Evolutionary conservation across 1,139 yeast species (phyloP), one percentile per base, ranked within the genome.

Genomic region (Lodderomyces parapsilosis): DNA sequence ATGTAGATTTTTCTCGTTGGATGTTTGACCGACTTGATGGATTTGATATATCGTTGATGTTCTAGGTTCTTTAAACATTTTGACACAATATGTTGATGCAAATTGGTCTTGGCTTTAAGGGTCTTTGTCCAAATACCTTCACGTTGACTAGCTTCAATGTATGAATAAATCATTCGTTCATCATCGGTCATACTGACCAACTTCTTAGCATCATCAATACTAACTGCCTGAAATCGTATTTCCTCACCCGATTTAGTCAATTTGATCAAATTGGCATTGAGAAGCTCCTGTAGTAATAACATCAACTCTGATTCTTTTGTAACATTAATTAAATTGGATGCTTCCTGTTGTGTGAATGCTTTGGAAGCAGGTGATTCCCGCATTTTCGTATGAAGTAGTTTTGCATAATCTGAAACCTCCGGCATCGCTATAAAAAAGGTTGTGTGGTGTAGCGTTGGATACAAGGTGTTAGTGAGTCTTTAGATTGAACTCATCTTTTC

Each of bases 41-140:
- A 79, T 60, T 93, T 94, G 62, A 94, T 90, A 60, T 82, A 84
- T 42, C 96, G 76, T 60, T 89, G 96, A 38, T 78, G 71, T 57
- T 93, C 99, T 52, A 93, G 69, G 18, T 85, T 71, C 59, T 93
- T 93, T 56, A 93, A 71, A 56, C 96, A 89, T 57, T 96, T 76
- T 39, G 80, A 77, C 14, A 94, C 96, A 14, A 94, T 87, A 57
- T 89, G 95, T 58, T 90, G 96, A 62, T 94, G 99, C 52, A 93
- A 68, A 57, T 93, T 93, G 18, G 98, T 88, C 57, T 86, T 84
- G 15, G 94, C 89, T 59, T 89, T 89, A 54, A 93, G 80, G 9
- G 96, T 89, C 64, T 90, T 90, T 14, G 96, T 88, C 99, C 99
- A 93, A 42, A 86, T 85, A 39, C 98, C 98, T 63, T 91, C 98